Base-by-base conservation (phyloP, 768 basidiomycete species). In the Lentinula boryana region DNA sequence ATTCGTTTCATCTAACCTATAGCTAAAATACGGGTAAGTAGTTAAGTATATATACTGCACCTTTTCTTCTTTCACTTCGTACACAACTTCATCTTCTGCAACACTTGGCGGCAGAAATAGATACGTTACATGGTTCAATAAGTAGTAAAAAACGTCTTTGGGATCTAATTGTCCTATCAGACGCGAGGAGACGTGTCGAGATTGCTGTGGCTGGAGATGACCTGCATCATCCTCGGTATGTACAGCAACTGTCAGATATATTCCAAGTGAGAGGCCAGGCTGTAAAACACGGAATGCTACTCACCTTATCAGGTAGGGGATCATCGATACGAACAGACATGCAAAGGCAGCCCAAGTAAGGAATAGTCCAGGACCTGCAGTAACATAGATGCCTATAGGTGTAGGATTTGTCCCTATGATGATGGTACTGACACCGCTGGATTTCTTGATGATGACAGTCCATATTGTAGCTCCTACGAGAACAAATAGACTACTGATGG, bases 251-350 rank as follows among this genome's bases (percentile, higher is more conserved):
- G 63, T n/a, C 46, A 38, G 40, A 50, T 18, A 9, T 50, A 36
- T 58, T 49, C 4, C 9, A 18, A 15, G 2, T 21, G 21, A 15
- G 16, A 2, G 36, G 32, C 21, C 35, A 41, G 50, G 53, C 48
- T 38, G 53, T 18, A 49, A 6, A 5, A 38, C 23, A 41, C 38
- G 46, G 35, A 55, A 18, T 38, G 9, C 13, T 13, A 8, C 85
- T 49, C 63, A 90, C 90, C 85, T 91, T 66, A 91, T 79, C 78
- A 89, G 80, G 68, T 91, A 93, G 13, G 91, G 91, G 44, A 89
- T 69, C 54, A 85, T 75, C 1, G 91, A 90, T 18, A 80, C 76
- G 40, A 84, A 70, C 40, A 92, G 76, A 68, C 82, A 82, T 31
- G 79, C 87, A 68, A 89, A 90, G 3, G 89, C 82, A 1, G 86